Percentiles rank a stretch among this genome's conserved stretches.
Conservation (phyloP, 2,329 filamentous ascomycete species). For the Pyricularia pennisetigena region DNA sequence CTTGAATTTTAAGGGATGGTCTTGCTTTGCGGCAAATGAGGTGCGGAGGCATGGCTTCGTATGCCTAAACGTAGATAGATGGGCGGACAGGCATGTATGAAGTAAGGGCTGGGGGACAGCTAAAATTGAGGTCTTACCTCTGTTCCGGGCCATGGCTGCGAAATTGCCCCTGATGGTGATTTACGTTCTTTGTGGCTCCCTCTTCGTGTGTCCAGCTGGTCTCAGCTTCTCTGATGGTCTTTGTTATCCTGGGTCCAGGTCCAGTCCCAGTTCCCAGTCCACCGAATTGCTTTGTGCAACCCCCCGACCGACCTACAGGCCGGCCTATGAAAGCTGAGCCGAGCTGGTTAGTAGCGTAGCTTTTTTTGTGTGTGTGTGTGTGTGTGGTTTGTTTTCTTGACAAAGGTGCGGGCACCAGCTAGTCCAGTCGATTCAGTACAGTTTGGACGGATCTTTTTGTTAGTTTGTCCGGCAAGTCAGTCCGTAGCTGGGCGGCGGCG, state of each 20-base stretch:
- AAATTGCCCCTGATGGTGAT: conserved; percentile 1
- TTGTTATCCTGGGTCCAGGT: not conserved
- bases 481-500: not conserved
- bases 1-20: not conserved
- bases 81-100: not conserved
- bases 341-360: not conserved
- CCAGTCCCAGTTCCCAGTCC: not conserved
- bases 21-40: not conserved
- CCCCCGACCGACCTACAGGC: not conserved
- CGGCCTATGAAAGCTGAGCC: not conserved
- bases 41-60: not conserved
- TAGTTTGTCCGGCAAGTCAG: not conserved
- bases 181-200: not conserved
- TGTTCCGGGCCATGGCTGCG: not conserved
- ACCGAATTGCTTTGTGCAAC: not conserved
- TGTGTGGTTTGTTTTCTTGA: not conserved
- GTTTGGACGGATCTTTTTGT: not conserved
- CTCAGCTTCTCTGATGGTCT: not conserved
- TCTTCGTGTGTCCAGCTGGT: not conserved
- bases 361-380: not conserved
- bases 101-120: not conserved
- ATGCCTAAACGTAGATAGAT: not conserved
- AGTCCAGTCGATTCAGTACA: not conserved
- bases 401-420: not conserved
- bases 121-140: not conserved